Conservation (phyloP, 345 rosid species). For the Eucalyptus marginata region DNA sequence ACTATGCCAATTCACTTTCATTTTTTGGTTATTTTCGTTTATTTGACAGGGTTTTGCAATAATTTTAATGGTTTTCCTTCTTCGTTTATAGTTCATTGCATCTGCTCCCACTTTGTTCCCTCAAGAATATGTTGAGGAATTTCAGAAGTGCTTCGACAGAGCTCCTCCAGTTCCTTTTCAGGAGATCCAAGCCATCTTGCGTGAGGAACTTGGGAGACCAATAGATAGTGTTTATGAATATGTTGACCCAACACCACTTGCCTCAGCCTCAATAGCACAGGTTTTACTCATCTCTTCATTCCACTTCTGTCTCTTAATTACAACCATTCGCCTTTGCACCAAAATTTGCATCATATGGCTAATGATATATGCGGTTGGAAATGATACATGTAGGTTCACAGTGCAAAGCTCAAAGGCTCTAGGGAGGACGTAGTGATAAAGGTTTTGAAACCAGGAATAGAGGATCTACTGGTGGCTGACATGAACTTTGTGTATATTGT, state of each 20-base stretch:
- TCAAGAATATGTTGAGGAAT: slow-evolving; percentile 74
- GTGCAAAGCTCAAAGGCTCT: slow-evolving; percentile 82
- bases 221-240: slow-evolving; percentile 72
- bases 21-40: neutral
- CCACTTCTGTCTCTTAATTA: neutral
- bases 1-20: neutral
- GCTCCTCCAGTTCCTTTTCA: slow-evolving; percentile 76
- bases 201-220: slow-evolving; percentile 81
- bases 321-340: neutral
- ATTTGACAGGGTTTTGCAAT: neutral
- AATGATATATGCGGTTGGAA: neutral
- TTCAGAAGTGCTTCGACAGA: slow-evolving; percentile 92
- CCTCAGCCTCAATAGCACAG: slow-evolving; percentile 98
- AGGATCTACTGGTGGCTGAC: slow-evolving; percentile 88
- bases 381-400: slow-evolving; percentile 57
- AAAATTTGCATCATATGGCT: neutral
- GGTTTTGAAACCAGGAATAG: slow-evolving; percentile 90
- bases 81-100: slow-evolving; percentile 58
- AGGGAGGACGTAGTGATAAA: slow-evolving; percentile 88
- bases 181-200: slow-evolving; percentile 63
- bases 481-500: slow-evolving; percentile 78
- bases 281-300: slow-evolving; percentile 4
- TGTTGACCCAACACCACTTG: slow-evolving; percentile 83
- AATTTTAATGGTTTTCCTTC: neutral
- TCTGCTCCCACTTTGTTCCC: slow-evolving; percentile 96